These are phyloP conservation scores for Scedosporium minutisporum DNA, from an alignment of 2,329 filamentous ascomycete genomes.

Conservation along the genomic window DNA sequence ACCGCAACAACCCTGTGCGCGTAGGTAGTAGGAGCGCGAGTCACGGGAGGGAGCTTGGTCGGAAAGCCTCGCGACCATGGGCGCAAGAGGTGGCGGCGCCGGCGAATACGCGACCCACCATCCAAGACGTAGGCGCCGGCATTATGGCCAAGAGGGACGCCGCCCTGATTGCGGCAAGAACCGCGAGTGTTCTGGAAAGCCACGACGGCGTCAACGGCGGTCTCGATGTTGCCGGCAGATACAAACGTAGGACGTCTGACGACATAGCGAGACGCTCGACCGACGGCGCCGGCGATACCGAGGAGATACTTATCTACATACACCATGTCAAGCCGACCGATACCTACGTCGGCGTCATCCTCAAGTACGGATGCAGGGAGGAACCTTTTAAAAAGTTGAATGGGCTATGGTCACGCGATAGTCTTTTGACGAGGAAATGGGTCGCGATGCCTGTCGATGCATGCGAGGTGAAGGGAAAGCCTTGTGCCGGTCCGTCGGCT, in stretches of 20 bases:
- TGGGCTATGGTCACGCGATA: constrained; percentile 89
- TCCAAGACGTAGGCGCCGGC: constrained; percentile 43
- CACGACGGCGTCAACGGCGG: constrained; percentile 50
- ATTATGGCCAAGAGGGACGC: constrained; percentile 44
- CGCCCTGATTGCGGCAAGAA: constrained; percentile 45
- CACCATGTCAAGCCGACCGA: constrained; percentile 77
- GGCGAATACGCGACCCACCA: constrained; percentile 4
- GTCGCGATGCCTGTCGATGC: constrained; percentile 82
- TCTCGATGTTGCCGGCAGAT: constrained; percentile 43
- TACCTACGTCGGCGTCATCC: constrained; percentile 82
- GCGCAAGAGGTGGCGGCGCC: constrained; percentile 22
- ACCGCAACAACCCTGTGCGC: background rate
- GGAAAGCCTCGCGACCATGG: background rate
- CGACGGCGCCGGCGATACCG: constrained; percentile 45
- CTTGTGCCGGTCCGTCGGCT: constrained; percentile 44
- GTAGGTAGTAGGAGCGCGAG: background rate
- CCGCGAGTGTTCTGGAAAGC: constrained; percentile 50
- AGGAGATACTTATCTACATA: constrained; percentile 79
- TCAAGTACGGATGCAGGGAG: constrained; percentile 80
- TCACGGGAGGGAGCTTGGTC: background rate
- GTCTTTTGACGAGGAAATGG: constrained; percentile 71
- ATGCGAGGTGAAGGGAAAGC: constrained; percentile 71
- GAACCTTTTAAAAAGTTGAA: constrained; percentile 80
- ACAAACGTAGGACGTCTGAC: constrained; percentile 61
- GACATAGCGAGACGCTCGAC: constrained; percentile 29